Percentiles rank a stretch among this genome's conserved stretches.
Conservation (phyloP, 352 stramenopile species). For the Phytophthora fragariaefolia region DNA sequence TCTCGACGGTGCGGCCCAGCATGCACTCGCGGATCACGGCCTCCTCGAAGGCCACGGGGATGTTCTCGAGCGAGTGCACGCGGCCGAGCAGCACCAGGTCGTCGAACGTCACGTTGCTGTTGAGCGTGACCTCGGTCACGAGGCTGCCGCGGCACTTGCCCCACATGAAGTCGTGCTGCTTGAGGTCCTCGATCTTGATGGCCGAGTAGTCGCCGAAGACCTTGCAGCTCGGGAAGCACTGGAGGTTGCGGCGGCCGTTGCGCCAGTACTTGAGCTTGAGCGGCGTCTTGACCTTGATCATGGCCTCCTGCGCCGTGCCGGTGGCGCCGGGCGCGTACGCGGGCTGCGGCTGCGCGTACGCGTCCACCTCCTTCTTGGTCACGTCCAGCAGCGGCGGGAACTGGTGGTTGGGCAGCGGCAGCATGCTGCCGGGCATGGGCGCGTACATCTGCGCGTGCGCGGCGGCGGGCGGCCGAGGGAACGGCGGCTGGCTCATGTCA, state of each 20-base stretch:
- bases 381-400: slow-evolving; percentile 67
- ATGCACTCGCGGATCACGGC: slow-evolving; percentile 87
- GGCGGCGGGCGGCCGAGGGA: slow-evolving; percentile 25
- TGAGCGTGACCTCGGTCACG: slow-evolving; percentile 84
- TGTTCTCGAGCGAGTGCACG: slow-evolving; percentile 87
- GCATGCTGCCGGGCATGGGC: slow-evolving; percentile 38
- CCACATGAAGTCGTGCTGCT: slow-evolving; percentile 92
- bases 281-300: slow-evolving; percentile 90
- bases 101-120: slow-evolving; percentile 83
- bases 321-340: slow-evolving; percentile 26
- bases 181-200: slow-evolving; percentile 90
- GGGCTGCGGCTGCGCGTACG: slow-evolving; percentile 32
- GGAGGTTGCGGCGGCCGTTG: slow-evolving; percentile 90
- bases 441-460: slow-evolving; percentile 35
- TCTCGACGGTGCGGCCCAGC: slow-evolving; percentile 77
- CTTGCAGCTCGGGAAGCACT: slow-evolving; percentile 91
- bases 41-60: slow-evolving; percentile 85
- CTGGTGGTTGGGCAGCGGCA: slow-evolving; percentile 46
- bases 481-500: slow-evolving; percentile 48
- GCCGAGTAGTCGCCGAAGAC: slow-evolving; percentile 92
- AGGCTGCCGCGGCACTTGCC: slow-evolving; percentile 88
- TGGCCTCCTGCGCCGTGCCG: slow-evolving; percentile 67
- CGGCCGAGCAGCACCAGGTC: slow-evolving; percentile 81
- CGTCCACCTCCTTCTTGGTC: slow-evolving; percentile 50
- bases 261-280: slow-evolving; percentile 91